phyloP scores from a whole-genome alignment of 2,329 filamentous ascomycete species.

The Alternaria gaisen region DNA sequence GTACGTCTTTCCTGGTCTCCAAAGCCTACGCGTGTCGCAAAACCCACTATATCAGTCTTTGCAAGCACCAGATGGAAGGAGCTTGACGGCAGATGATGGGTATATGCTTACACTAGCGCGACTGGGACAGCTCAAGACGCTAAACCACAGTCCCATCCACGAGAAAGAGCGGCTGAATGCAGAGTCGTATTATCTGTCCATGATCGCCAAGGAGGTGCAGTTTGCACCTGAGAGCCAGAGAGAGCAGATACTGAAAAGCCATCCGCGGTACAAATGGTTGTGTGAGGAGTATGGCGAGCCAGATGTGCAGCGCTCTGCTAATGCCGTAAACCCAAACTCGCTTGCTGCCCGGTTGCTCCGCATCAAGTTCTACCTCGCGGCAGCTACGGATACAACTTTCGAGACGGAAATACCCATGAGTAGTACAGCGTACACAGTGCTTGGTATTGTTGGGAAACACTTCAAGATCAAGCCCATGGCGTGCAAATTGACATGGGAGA shows the following conservation, averaged over 20 bases:
- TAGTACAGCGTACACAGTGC: slow-evolving; percentile 81
- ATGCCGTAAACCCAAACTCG: slow-evolving; percentile 75
- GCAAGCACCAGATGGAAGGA: slow-evolving; percentile 51
- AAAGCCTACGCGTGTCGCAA: slow-evolving; percentile 78
- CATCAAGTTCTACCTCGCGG: slow-evolving; percentile 61
- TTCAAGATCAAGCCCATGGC: slow-evolving; percentile 71
- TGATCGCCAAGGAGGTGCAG: slow-evolving; percentile 79
- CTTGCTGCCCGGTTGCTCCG: slow-evolving; percentile 79
- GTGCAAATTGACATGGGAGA: slow-evolving; percentile 82
- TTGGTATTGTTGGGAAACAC: slow-evolving; percentile 77
- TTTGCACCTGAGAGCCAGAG: slow-evolving; percentile 64
- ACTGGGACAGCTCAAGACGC: slow-evolving; percentile 69
- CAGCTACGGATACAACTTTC: slow-evolving; percentile 19
- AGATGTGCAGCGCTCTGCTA: slow-evolving; percentile 60
- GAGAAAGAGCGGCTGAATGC: slow-evolving; percentile 81
- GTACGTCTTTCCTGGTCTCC: slow-evolving; percentile 74
- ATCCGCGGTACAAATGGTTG: slow-evolving; percentile 77
- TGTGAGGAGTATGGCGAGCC: slow-evolving; percentile 81
- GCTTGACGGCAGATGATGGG: slow-evolving; percentile 73
- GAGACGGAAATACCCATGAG: slow-evolving; percentile 72
- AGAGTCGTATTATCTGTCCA: slow-evolving; percentile 90
- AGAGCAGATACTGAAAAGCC: slow-evolving; percentile 64
- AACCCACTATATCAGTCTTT: slow-evolving; percentile 81
- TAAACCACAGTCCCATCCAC: slow-evolving; percentile 78
- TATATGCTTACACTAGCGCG: slow-evolving; percentile 89